phyloP scores from a whole-genome alignment of 192 early-diverging fungal species.

The Linnemannia zychae region DNA sequence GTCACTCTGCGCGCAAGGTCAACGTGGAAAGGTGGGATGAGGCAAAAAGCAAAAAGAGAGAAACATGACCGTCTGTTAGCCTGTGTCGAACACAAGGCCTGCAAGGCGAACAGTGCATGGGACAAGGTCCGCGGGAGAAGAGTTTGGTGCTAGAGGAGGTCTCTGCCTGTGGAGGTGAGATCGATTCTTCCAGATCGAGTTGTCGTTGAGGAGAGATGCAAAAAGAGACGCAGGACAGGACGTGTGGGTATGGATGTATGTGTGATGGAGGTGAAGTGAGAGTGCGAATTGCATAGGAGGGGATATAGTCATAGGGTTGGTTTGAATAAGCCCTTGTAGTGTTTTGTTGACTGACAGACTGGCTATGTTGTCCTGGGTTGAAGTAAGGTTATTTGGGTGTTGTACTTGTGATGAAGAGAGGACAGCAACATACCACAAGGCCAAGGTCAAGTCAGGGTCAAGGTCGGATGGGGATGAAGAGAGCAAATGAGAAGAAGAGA shows the following conservation, averaged over 20 bases:
- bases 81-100: not conserved
- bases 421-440: too few relatives aligned
- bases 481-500: not conserved
- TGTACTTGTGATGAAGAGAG: too few relatives aligned
- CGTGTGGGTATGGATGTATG: not conserved
- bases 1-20: not conserved
- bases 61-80: too few relatives aligned
- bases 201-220: not conserved
- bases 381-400: too few relatives aligned
- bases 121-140: not conserved
- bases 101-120: constrained; percentile 7
- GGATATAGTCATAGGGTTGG: too few relatives aligned
- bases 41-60: not conserved
- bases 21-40: not conserved
- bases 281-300: too few relatives aligned
- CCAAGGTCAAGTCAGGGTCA: too few relatives aligned
- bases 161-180: not conserved
- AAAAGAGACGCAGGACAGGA: not conserved
- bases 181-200: constrained; percentile 22
- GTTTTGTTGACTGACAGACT: too few relatives aligned
- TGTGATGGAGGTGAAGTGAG: too few relatives aligned
- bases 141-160: not conserved
- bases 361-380: too few relatives aligned
- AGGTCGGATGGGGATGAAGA: not conserved
- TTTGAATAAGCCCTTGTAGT: too few relatives aligned